Evolutionary conservation across 305 asterid species (phyloP).

Genomic region (Fraxinus platypoda): DNA sequence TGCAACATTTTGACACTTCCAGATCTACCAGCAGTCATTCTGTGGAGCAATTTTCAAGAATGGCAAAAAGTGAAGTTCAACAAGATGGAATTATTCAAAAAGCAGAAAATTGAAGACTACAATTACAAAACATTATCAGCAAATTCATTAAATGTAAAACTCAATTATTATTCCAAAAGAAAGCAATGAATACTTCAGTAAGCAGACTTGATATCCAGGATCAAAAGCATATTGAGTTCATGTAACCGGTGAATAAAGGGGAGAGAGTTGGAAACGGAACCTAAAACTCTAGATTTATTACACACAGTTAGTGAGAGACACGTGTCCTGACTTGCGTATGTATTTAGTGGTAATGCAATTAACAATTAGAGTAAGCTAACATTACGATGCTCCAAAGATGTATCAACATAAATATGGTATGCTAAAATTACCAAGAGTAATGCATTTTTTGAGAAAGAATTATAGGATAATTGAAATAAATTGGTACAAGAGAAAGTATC

Average conservation of each 20-base stretch:
- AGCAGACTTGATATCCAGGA: neutral
- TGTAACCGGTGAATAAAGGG: neutral
- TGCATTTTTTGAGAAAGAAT: neutral
- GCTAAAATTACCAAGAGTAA: neutral
- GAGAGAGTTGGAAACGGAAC: neutral
- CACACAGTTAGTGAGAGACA: neutral
- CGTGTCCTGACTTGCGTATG: neutral
- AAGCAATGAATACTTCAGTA: neutral
- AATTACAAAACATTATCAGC: neutral
- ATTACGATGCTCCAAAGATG: neutral
- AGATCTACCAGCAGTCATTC: slow-evolving; percentile 44
- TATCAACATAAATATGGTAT: neutral
- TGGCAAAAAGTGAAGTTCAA: slow-evolving; percentile 7
- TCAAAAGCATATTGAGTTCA: neutral
- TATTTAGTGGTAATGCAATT: neutral
- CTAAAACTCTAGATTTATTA: neutral
- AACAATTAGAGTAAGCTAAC: neutral
- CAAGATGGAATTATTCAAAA: neutral
- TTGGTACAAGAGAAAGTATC: neutral
- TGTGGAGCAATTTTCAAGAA: slow-evolving; percentile 30
- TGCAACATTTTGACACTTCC: slow-evolving; percentile 48
- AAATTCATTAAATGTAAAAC: neutral
- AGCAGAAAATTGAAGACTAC: neutral
- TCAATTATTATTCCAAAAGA: neutral
- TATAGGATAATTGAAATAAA: neutral